Evolutionary conservation across 2,329 filamentous ascomycete genomes (phyloP).

Genomic region (Colletotrichum navitas): DNA sequence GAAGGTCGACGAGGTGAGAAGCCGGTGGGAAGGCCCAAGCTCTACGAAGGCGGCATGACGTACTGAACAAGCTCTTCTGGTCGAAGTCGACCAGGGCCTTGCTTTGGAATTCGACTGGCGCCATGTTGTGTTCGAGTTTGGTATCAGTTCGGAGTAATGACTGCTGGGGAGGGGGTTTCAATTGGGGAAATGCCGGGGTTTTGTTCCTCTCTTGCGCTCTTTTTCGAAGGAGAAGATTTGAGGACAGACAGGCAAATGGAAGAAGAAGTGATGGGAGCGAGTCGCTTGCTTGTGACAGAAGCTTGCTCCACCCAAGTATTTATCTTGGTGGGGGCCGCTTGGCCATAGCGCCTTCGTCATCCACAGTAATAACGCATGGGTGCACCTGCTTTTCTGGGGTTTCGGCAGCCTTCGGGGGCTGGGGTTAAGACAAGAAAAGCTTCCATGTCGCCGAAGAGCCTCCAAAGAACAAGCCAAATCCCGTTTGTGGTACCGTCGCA

Average conservation of each 20-base stretch:
- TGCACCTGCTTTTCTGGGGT: constrained; percentile 20
- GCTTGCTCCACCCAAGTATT: constrained; percentile 34
- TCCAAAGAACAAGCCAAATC: neutral
- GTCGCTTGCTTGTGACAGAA: constrained; percentile 39
- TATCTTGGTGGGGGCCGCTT: constrained; percentile 35
- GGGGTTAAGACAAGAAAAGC: constrained; percentile 13
- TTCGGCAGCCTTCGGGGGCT: constrained; percentile 23
- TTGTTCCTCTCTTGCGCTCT: neutral
- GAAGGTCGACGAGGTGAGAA: constrained; percentile 19
- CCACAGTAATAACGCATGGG: constrained; percentile 19
- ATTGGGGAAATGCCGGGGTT: neutral
- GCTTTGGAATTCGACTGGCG: constrained; percentile 50
- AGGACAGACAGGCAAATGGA: constrained; percentile 29
- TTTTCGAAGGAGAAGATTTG: constrained; percentile 20
- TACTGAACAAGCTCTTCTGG: constrained; percentile 76
- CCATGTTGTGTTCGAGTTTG: constrained; percentile 51
- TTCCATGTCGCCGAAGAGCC: constrained; percentile 3
- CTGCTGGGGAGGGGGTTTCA: neutral
- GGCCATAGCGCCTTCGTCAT: constrained; percentile 42
- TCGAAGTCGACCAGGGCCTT: constrained; percentile 71
- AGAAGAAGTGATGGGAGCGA: constrained; percentile 8
- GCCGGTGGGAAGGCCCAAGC: constrained; percentile 29
- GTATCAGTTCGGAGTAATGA: neutral
- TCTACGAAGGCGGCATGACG: constrained; percentile 48
- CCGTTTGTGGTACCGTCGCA: neutral